Evolutionary conservation across 2,329 filamentous ascomycete species (phyloP).

Genomic region (Trichoderma sp.): DNA sequence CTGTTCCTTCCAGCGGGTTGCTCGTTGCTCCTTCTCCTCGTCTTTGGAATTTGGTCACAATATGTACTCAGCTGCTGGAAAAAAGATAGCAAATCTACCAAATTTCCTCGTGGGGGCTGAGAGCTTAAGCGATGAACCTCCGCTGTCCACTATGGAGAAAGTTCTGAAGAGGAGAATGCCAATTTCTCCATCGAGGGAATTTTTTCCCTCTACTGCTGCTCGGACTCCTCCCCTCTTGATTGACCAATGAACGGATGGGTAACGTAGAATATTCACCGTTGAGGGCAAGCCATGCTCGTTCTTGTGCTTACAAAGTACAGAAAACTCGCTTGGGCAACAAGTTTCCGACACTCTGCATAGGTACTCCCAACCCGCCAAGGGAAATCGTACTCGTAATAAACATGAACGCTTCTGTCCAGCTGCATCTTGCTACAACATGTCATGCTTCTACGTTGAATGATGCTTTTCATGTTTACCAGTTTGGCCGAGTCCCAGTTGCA

Average conservation of each 20-base stretch:
- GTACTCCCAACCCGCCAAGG: not conserved
- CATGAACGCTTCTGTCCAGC: not conserved
- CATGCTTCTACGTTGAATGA: not conserved
- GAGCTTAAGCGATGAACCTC: not conserved
- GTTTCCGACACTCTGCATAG: not conserved
- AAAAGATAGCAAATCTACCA: not conserved
- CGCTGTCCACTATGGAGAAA: not conserved
- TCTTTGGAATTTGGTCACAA: not conserved
- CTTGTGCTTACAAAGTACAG: conserved; percentile 10
- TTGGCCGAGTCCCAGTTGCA: not conserved
- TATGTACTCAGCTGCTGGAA: not conserved
- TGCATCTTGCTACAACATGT: not conserved
- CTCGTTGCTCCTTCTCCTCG: not conserved
- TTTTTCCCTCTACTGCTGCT: not conserved
- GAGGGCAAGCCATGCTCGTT: conserved; percentile 6
- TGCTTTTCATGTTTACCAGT: not conserved
- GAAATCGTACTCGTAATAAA: not conserved
- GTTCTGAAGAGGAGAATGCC: not conserved
- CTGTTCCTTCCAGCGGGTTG: not conserved
- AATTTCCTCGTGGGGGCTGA: not conserved
- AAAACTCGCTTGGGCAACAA: not conserved
- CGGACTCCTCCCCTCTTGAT: not conserved
- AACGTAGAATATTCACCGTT: conserved; percentile 1
- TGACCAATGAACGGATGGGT: conserved; percentile 19
- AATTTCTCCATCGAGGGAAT: conserved; percentile 11